Base-by-base conservation (phyloP, 495 filamentous ascomycete genomes). In the Cudoniella acicularis region DNA sequence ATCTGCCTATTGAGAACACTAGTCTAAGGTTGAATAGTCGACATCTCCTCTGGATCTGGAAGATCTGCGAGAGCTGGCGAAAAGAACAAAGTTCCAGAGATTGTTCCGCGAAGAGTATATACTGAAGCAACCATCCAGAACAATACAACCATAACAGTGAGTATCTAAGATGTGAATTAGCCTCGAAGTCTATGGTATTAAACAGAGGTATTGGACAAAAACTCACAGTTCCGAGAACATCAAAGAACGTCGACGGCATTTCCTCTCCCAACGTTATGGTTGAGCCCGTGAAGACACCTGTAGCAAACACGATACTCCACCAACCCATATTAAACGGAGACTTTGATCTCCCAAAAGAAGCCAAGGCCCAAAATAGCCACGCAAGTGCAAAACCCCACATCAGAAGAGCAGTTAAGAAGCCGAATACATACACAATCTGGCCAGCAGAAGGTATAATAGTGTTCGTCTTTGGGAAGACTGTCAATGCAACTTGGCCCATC, bases 301-400 rank as follows among this genome's bases (percentile, higher is more conserved):
- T 62, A 0, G 83, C 83, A 51, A 87, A 87, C 0, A 76, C 81
- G 53, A 87, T 84, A 3, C 77, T 77, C 84, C 84, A 87, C 83
- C 83, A 86, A 2, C 83, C 84, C 63, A 85, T 80, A 52, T 86
- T 86, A 66, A 87, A 86, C 0, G 83, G 82, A 21, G 55, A 66
- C 26, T 59, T 59, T 40, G 42, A 40, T 46, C 54, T 43, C 11
- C 43, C 40, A 27, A 54, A 48, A 27, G 66, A 73, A 16, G 71
- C 63, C 50, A 78, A 53, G 11, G 83, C 85, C 49, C 86, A 79
- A 63, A 80, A 77, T 0, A 87, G 70, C 84, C 85, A 87, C 0
- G 83, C 75, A 1, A 87, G 64, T 0, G 70, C 82, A 59, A 84
- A 85, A 0, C 77, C 74, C 85, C 84, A 87, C 45, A 87, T 59